Conservation (phyloP, 176 grass and related monocot species). For the Oryza officinalis region DNA sequence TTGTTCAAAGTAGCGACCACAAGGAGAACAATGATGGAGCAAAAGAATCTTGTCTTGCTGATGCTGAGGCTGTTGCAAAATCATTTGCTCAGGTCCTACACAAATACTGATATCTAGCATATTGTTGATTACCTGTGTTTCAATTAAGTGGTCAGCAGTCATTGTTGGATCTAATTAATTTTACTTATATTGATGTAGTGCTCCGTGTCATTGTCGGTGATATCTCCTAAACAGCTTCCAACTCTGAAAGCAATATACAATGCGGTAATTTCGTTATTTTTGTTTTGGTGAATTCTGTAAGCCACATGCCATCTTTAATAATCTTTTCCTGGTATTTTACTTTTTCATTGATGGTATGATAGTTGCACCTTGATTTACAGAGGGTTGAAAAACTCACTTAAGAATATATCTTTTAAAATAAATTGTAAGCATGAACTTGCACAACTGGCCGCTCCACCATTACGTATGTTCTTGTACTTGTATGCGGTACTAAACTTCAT, state of each 20-base stretch:
- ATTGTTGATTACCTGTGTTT: slow-evolving; percentile 26
- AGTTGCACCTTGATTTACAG: slow-evolving; percentile 10
- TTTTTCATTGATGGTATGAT: slow-evolving; percentile 37
- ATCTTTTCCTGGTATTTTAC: not conserved
- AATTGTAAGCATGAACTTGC: slow-evolving; percentile 3
- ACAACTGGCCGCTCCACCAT: slow-evolving; percentile 15
- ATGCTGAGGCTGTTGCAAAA: slow-evolving; percentile 81
- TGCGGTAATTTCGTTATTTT: slow-evolving; percentile 59
- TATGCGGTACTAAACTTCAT: not conserved
- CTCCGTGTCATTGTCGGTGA: slow-evolving; percentile 73
- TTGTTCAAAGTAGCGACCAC: slow-evolving; percentile 53
- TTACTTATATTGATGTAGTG: slow-evolving; percentile 70
- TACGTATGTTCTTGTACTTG: slow-evolving; percentile 6
- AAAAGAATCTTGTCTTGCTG: slow-evolving; percentile 60
- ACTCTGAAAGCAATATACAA: slow-evolving; percentile 88
- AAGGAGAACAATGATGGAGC: slow-evolving; percentile 62
- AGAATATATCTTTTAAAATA: not conserved
- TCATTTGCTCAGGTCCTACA: slow-evolving; percentile 76
- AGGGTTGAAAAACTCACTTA: not conserved
- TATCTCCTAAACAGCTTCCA: slow-evolving; percentile 93
- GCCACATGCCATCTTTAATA: not conserved
- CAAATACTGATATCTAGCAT: slow-evolving; percentile 30
- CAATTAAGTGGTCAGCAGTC: not conserved
- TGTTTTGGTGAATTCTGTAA: slow-evolving; percentile 12
- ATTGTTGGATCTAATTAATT: slow-evolving; percentile 28